phyloP scores from a whole-genome alignment of 2,329 filamentous ascomycete genomes.

The Curvularia sp. region DNA sequence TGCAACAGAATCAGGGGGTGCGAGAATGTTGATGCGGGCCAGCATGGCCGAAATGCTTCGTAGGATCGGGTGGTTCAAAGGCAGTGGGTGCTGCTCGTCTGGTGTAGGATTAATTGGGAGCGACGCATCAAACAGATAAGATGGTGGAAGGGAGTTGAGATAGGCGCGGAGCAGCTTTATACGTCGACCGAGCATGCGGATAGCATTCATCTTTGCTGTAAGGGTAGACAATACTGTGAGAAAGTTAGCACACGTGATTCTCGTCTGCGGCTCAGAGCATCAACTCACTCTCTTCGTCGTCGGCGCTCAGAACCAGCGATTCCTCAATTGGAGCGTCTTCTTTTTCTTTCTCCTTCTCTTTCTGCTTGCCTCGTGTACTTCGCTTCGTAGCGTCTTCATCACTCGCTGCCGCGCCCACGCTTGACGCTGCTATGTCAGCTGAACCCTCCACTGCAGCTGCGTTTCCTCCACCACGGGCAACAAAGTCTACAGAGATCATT shows the following conservation, averaged over 20 bases:
- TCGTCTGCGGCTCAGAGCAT: neutral
- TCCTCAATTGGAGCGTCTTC: slow-evolving; percentile 46
- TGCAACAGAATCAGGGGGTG: slow-evolving; percentile 69
- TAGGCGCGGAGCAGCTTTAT: slow-evolving; percentile 68
- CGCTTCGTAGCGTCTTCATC: slow-evolving; percentile 56
- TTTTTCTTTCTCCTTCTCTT: slow-evolving; percentile 57
- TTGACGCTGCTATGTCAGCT: slow-evolving; percentile 27
- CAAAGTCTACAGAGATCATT: slow-evolving; percentile 96
- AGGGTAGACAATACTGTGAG: slow-evolving; percentile 67
- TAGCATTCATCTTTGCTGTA: slow-evolving; percentile 87
- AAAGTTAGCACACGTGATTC: slow-evolving; percentile 16
- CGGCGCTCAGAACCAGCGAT: slow-evolving; percentile 57
- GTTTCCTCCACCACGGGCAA: slow-evolving; percentile 83
- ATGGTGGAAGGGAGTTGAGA: slow-evolving; percentile 73
- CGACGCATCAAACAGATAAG: slow-evolving; percentile 62
- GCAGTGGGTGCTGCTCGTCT: slow-evolving; percentile 36
- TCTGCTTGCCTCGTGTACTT: slow-evolving; percentile 59
- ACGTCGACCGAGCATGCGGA: slow-evolving; percentile 83
- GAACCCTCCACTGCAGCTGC: slow-evolving; percentile 65
- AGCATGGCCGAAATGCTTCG: slow-evolving; percentile 88
- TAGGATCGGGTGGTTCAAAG: slow-evolving; percentile 72
- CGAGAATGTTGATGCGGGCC: slow-evolving; percentile 80
- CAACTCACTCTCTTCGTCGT: slow-evolving; percentile 69
- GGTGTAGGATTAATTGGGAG: slow-evolving; percentile 43
- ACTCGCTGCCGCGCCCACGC: slow-evolving; percentile 32